Evolutionary conservation across 495 filamentous ascomycete species (phyloP).

Genomic region (Talaromyces trachyspermus): DNA sequence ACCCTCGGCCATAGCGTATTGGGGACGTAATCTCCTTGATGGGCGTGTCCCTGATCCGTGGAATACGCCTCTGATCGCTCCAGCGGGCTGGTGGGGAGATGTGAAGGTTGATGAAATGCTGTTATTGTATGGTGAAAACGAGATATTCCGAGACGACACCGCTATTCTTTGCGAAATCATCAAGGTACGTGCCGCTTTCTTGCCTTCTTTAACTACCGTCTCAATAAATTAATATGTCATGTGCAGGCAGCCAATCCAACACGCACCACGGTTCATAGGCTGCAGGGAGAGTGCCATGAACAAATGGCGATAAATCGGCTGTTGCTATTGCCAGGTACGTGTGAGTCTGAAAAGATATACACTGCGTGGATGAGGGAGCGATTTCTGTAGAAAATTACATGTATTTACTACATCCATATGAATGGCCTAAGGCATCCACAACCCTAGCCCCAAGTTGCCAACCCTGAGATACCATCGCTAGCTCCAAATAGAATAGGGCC

Average conservation of each 20-base stretch:
- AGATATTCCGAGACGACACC: constrained; percentile 11
- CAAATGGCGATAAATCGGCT: not conserved
- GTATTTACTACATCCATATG: too few relatives aligned
- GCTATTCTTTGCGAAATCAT: not conserved
- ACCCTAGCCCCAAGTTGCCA: too few relatives aligned
- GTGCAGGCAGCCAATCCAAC: not conserved
- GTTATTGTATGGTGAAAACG: constrained; percentile 2
- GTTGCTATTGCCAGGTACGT: not conserved
- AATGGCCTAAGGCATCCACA: too few relatives aligned
- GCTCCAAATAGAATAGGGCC: too few relatives aligned
- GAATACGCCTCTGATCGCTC: not conserved
- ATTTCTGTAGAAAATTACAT: not conserved
- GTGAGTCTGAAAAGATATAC: not conserved
- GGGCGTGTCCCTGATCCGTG: constrained; percentile 1
- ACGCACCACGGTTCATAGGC: not conserved
- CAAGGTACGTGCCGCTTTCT: constrained; percentile 4
- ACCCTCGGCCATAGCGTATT: not conserved
- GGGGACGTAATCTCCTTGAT: not conserved
- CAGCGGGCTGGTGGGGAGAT: constrained; percentile 7
- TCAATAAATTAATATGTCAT: too few relatives aligned
- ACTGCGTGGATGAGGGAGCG: constrained; percentile 1
- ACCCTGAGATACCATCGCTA: too few relatives aligned
- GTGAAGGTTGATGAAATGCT: constrained; percentile 6
- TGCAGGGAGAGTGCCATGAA: not conserved
- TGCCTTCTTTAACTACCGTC: not conserved